Base-by-base conservation (phyloP, 2,329 filamentous ascomycete genomes). In the Bipolaris cookei region DNA sequence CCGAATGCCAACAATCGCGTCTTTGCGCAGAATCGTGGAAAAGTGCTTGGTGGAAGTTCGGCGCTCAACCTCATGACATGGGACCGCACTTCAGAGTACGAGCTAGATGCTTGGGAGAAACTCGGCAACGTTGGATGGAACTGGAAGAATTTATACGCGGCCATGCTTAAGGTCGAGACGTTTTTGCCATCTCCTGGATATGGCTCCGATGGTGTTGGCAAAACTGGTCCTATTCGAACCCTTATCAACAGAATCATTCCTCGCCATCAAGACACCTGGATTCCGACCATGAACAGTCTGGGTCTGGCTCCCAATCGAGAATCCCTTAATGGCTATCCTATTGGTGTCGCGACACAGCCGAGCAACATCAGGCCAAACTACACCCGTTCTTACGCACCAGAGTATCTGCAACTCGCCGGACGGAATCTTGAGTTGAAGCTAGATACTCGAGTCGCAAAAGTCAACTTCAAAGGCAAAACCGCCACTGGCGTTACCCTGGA, bases 321-420 rank as follows among this genome's bases (percentile, higher is more conserved):
- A 46, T 83, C 81, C 7, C 74, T 85, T 1, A 76, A 77, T 13
- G 84, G 84, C 1, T 78, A 82, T 45, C 80, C 79, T 13, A 67
- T 83, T 3, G 84, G 84, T 6, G 81, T 81, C 6, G 81, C 80
- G 70, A 79, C 77, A 32, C 81, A 83, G 56, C 77, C 83, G 8
- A 81, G 77, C 59, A 83, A 79, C 54, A 78, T 86, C 35, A 76
- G 78, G 8, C 76, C 74, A 4, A 77, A 79, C 38, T 83, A 81
- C 61, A 79, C 73, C 18, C 76, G 84, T 32, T 84, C 81, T 2
- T 85, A 83, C 66, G 74, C 76, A 21, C 80, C 77, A 41, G 76
- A 76, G 2, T 84, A 84, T 56, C 69, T 80, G 0, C 70, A 77
- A 3, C 64, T 77, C n/a, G 74, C 76, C 0, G 72, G 75, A 0